These are phyloP conservation scores for Coniella vitis DNA, from an alignment of 2,329 filamentous ascomycete genomes.

Conservation along the genomic window DNA sequence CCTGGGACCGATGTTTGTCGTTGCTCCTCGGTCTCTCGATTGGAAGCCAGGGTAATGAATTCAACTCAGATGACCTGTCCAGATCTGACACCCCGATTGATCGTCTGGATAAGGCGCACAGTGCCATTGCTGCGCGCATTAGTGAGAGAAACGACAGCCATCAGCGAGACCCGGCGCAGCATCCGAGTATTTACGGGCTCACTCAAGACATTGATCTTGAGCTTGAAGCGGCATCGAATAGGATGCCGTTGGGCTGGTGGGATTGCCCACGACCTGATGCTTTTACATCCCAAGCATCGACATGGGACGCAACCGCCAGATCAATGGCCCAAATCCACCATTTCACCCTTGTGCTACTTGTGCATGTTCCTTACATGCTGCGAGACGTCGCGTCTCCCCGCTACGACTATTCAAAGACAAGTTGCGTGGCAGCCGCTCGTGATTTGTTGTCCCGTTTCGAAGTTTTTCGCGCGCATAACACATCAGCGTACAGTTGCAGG, in stretches of 20 bases:
- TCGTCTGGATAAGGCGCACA: conserved; percentile 38
- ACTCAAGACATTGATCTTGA: conserved; percentile 41
- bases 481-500: conserved; percentile 35
- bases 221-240: conserved; percentile 34
- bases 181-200: conserved; percentile 30
- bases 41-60: conserved; percentile 34
- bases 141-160: conserved; percentile 38
- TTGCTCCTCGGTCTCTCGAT: conserved; percentile 44
- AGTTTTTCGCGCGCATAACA: conserved; percentile 34
- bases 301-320: conserved; percentile 26
- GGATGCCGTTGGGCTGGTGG: conserved; percentile 44
- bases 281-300: conserved; percentile 15
- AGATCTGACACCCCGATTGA: conserved; percentile 32
- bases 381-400: conserved; percentile 30
- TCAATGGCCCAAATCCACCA: conserved; percentile 44
- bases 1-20: conserved; percentile 43
- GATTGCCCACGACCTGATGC: conserved; percentile 26
- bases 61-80: conserved; percentile 25
- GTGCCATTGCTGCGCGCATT: conserved; percentile 35
- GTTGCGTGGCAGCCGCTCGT: conserved; percentile 43
- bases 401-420: conserved; percentile 42
- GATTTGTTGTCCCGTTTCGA: conserved; percentile 43
- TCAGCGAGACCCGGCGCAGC: conserved; percentile 8
- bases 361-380: conserved; percentile 51
- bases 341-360: conserved; percentile 41